phyloP scores from a whole-genome alignment of 371 early-diverging fungal species.

The Capillidium heterosporum region DNA sequence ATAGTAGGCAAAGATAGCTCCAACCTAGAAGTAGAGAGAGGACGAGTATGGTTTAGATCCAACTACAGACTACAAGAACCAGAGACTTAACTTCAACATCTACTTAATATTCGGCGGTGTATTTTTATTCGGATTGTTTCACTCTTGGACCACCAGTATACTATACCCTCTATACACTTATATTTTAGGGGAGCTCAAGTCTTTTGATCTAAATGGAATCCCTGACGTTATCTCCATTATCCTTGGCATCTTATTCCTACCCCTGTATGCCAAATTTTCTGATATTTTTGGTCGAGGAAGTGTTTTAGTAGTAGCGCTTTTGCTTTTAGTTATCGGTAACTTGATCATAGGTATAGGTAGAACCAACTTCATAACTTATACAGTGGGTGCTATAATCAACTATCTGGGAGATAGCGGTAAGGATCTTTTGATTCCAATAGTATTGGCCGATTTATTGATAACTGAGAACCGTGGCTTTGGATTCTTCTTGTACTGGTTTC shows the following conservation, averaged over 20 bases:
- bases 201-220: neutral
- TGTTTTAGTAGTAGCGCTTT: neutral
- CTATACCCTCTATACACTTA: neutral
- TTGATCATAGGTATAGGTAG: no score
- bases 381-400: no score
- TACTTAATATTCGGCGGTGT: neutral
- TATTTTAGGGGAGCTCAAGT: neutral
- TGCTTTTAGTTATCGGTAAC: no score
- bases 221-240: neutral
- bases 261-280: neutral
- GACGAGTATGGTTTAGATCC: no score
- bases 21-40: no score
- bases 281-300: neutral
- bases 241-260: neutral
- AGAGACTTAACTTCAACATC: no score
- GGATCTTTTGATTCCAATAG: neutral
- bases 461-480: neutral
- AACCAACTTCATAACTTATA: no score
- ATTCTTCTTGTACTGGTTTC: neutral
- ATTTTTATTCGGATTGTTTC: neutral
- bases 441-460: neutral
- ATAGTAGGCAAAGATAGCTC: no score
- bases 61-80: no score
- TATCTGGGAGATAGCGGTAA: neutral
- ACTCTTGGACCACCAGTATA: no score